Conservation (phyloP, 176 grass and related monocot genomes). For the Pontederia paniculata region DNA sequence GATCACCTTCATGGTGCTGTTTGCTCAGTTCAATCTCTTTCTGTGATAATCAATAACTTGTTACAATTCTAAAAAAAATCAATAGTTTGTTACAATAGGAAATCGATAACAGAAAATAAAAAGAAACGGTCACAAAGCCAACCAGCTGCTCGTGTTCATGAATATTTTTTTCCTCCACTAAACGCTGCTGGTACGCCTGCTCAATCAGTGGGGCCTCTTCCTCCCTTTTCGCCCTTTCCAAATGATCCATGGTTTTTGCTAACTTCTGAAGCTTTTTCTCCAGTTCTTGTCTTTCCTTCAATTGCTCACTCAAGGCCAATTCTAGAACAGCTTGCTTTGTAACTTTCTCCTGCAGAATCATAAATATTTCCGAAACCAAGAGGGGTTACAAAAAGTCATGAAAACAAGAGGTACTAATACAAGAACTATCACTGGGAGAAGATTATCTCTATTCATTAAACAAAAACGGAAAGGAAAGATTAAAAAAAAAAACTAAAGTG, state of each 20-base stretch:
- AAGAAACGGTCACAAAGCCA: constrained; percentile 1
- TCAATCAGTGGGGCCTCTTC: constrained; percentile 83
- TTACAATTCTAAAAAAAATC: no score
- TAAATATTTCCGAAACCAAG: neutral
- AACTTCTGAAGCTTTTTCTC: constrained; percentile 70
- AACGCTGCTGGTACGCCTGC: constrained; percentile 56
- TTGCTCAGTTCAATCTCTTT: constrained; percentile 82
- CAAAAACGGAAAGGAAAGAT: no score
- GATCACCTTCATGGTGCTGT: constrained; percentile 75
- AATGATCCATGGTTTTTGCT: constrained; percentile 83
- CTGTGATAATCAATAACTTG: constrained; percentile 31
- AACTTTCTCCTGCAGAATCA: constrained; percentile 26
- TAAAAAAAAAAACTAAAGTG: no score
- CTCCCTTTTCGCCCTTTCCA: constrained; percentile 79
- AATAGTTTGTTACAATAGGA: constrained; percentile 4
- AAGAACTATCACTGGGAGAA: no score
- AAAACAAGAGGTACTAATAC: no score
- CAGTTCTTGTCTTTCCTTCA: constrained; percentile 65
- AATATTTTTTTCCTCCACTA: constrained; percentile 61
- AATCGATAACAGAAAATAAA: neutral
- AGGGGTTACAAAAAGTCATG: no score
- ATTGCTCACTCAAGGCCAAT: constrained; percentile 32
- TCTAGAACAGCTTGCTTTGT: constrained; percentile 65
- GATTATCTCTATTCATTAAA: no score
- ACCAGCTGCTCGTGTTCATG: constrained; percentile 90